A percentile compares a stretch with the other conserved stretches of the same genome.
These are phyloP conservation scores for Phyllosticta citribraziliensis DNA, from an alignment of 2,329 filamentous ascomycete genomes.

Conservation along the genomic window DNA sequence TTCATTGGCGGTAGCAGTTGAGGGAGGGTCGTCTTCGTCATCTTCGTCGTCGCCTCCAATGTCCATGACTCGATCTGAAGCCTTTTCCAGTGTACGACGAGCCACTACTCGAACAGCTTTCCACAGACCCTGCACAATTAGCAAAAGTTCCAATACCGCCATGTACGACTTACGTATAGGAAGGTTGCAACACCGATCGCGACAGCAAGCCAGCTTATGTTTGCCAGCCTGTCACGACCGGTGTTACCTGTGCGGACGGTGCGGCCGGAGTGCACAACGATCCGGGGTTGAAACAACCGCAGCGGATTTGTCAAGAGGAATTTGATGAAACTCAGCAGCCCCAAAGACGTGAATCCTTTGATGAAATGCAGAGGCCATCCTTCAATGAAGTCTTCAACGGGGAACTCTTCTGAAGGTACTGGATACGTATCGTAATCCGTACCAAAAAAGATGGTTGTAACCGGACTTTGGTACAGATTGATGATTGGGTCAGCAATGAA, in stretches of 20 bases:
- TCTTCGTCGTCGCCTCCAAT: conserved; percentile 58
- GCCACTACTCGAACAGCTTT: conserved; percentile 69
- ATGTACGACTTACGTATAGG: conserved; percentile 53
- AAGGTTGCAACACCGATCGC: conserved; percentile 73
- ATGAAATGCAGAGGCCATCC: conserved; percentile 76
- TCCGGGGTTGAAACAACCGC: conserved; percentile 61
- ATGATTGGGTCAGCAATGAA: conserved; percentile 91
- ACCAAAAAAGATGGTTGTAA: neutral
- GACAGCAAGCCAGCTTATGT: conserved; percentile 70
- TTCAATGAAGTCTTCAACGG: conserved; percentile 18
- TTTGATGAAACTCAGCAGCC: conserved; percentile 76
- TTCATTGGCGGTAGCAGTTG: neutral
- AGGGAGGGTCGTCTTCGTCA: conserved; percentile 35
- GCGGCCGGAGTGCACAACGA: conserved; percentile 40
- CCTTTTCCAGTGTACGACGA: conserved; percentile 61
- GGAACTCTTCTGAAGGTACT: conserved; percentile 34
- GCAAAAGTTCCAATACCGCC: too few species aligned
- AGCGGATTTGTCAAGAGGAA: conserved; percentile 59
- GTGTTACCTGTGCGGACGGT: conserved; percentile 43
- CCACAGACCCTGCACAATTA: conserved; percentile 47
- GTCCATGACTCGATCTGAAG: conserved; percentile 73
- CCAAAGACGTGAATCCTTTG: conserved; percentile 85
- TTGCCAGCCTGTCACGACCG: conserved; percentile 67
- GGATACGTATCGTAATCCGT: neutral
- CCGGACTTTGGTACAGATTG: conserved; percentile 74